Conservation (phyloP, 2,329 filamentous ascomycete genomes). For the Ceratocystis harringtonii region DNA sequence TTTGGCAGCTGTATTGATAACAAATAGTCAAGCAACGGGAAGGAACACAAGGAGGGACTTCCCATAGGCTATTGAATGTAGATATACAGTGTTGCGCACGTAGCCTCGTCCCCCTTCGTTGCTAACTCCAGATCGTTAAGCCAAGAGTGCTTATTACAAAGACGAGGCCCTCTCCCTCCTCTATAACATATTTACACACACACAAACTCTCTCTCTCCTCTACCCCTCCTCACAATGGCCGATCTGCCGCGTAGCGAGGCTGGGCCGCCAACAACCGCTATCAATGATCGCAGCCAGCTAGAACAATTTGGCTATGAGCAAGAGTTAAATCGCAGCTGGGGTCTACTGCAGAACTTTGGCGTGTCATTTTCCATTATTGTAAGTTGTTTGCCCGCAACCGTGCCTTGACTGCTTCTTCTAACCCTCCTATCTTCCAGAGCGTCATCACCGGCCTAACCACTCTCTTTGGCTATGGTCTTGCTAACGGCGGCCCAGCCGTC, state of each 20-base stretch:
- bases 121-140: no score
- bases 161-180: no score
- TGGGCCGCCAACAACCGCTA: conserved; percentile 18
- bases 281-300: conserved; percentile 35
- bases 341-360: conserved; percentile 44
- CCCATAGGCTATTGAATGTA: no score
- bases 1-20: no score
- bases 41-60: no score
- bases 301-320: conserved; percentile 34
- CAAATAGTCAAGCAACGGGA: no score
- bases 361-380: conserved; percentile 48
- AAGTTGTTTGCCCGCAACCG: conserved; percentile 19
- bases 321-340: conserved; percentile 43
- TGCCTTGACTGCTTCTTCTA: not conserved
- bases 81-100: no score
- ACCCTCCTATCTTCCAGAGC: conserved; percentile 26
- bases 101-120: no score
- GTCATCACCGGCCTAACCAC: conserved; percentile 46
- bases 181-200: no score
- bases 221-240: not conserved
- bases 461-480: conserved; percentile 40
- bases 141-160: no score
- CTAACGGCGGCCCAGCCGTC: conserved; percentile 39
- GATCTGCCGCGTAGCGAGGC: conserved; percentile 11
- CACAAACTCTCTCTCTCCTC: not conserved